These are phyloP conservation scores for Elaphomyces granulatus DNA, from an alignment of 495 filamentous ascomycete genomes.

Conservation along the genomic window DNA sequence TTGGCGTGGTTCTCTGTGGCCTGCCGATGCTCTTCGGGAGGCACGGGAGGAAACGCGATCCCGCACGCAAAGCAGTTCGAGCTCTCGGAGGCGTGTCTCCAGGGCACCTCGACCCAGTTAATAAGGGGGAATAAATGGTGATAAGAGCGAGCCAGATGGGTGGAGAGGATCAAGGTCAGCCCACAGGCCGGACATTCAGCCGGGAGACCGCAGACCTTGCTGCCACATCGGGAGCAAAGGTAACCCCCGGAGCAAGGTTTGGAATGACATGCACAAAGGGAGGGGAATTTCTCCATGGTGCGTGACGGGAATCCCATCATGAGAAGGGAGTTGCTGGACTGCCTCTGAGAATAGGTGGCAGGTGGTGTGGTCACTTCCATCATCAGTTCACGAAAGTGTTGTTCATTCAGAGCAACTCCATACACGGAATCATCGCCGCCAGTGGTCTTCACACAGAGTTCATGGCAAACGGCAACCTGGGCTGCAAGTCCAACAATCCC, in stretches of 20 bases:
- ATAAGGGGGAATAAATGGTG: conserved; percentile 88
- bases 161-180: conserved; percentile 89
- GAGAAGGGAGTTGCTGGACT: conserved; percentile 59
- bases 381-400: conserved; percentile 77
- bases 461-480: conserved; percentile 80
- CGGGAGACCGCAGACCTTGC: conserved; percentile 86
- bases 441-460: conserved; percentile 79
- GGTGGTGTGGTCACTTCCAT: conserved; percentile 82
- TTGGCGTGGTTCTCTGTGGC: conserved; percentile 23
- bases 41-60: conserved; percentile 35
- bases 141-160: conserved; percentile 86
- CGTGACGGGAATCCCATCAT: conserved; percentile 99
- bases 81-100: conserved; percentile 46
- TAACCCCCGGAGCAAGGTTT: conserved; percentile 79
- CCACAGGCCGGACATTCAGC: conserved; percentile 82
- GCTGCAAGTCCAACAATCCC: conserved; percentile 80
- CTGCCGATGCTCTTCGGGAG: conserved; percentile 26
- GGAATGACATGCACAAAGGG: conserved; percentile 86
- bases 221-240: conserved; percentile 72
- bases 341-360: conserved; percentile 52
- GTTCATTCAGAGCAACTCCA: conserved; percentile 72
- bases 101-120: conserved; percentile 83
- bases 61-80: conserved; percentile 37
- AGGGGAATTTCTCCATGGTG: conserved; percentile 55
- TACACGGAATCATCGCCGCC: conserved; percentile 62